phyloP scores from a whole-genome alignment of 1,139 yeast genomes.

The Candida sp. region DNA sequence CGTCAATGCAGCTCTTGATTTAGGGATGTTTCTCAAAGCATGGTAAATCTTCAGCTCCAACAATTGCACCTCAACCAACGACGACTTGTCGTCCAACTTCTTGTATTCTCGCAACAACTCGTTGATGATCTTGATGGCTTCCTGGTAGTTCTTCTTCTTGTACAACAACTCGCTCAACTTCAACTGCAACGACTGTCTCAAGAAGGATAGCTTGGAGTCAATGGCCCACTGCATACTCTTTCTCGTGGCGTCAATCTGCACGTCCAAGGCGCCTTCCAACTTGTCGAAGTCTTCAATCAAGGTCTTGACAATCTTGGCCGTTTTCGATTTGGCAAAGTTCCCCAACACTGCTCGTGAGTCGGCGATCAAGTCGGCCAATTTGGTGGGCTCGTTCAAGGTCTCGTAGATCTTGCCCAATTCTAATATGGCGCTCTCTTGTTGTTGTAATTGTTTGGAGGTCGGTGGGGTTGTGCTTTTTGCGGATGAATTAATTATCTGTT shows the following conservation, averaged over 20 bases:
- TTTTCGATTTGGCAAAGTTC: slow-evolving; percentile 88
- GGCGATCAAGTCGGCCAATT: slow-evolving; percentile 66
- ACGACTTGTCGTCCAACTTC: slow-evolving; percentile 93
- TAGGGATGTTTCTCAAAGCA: slow-evolving; percentile 91
- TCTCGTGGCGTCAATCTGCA: slow-evolving; percentile 75
- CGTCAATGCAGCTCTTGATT: slow-evolving; percentile 90
- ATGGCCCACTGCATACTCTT: slow-evolving; percentile 91
- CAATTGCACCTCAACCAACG: slow-evolving; percentile 93
- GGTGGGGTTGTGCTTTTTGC: slow-evolving; percentile 33
- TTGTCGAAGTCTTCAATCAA: slow-evolving; percentile 80
- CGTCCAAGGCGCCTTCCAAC: slow-evolving; percentile 69
- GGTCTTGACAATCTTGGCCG: slow-evolving; percentile 83
- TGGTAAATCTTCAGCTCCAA: slow-evolving; percentile 92
- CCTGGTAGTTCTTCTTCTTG: slow-evolving; percentile 66
- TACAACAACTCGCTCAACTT: slow-evolving; percentile 80
- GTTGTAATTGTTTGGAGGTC: slow-evolving; percentile 32
- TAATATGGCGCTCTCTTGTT: slow-evolving; percentile 65
- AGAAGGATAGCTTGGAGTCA: slow-evolving; percentile 80
- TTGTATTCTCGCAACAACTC: slow-evolving; percentile 83
- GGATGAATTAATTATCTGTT: slow-evolving; percentile 43
- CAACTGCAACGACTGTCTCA: slow-evolving; percentile 87
- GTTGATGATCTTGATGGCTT: slow-evolving; percentile 74
- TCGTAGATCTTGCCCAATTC: slow-evolving; percentile 68
- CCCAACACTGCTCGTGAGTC: slow-evolving; percentile 73
- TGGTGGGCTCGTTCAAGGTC: slow-evolving; percentile 43